phyloP scores from a whole-genome alignment of 2,329 filamentous ascomycete species.

The Diaporthe velutina region DNA sequence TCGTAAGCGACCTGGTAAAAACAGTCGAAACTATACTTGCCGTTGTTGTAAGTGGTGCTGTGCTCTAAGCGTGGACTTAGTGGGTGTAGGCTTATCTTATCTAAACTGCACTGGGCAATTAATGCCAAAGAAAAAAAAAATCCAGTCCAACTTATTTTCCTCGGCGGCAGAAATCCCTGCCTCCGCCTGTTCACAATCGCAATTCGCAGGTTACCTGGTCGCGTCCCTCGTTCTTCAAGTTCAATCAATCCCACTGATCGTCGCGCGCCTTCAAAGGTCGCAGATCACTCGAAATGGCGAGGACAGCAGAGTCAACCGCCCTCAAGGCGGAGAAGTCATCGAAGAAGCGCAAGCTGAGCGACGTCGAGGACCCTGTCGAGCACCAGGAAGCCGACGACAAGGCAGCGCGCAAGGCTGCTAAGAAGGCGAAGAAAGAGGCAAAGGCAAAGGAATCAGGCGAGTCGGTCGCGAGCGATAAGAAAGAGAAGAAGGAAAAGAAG shows the following conservation, averaged over 20 bases:
- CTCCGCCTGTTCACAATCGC: not conserved
- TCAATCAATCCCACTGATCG: not conserved
- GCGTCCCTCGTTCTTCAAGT: not conserved
- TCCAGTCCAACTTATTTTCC: conserved; percentile 27
- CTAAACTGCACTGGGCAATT: conserved; percentile 20
- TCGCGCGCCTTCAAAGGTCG: not conserved
- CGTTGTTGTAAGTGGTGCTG: not conserved
- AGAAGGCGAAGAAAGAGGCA: conserved; percentile 33
- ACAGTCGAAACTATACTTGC: not conserved
- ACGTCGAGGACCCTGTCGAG: conserved; percentile 27
- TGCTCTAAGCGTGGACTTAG: not conserved
- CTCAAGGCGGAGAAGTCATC: conserved; percentile 35
- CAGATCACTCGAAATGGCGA: conserved; percentile 22
- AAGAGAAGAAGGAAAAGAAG: conserved; percentile 37
- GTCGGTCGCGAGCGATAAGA: conserved; percentile 19
- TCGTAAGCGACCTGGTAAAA: not conserved
- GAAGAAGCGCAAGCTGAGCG: conserved; percentile 40
- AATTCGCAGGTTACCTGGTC: not conserved
- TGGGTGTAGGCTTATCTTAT: conserved; percentile 37
- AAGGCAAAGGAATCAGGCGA: conserved; percentile 13
- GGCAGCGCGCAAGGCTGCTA: conserved; percentile 28
- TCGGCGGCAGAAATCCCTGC: conserved; percentile 15
- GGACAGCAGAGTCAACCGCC: conserved; percentile 25
- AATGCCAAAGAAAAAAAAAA: not conserved
- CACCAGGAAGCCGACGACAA: conserved; percentile 37